A percentile compares a stretch with the other conserved stretches of the same genome.
Conservation (phyloP, 805 yeast species). For the Zygosaccharomyces rouxii region DNA sequence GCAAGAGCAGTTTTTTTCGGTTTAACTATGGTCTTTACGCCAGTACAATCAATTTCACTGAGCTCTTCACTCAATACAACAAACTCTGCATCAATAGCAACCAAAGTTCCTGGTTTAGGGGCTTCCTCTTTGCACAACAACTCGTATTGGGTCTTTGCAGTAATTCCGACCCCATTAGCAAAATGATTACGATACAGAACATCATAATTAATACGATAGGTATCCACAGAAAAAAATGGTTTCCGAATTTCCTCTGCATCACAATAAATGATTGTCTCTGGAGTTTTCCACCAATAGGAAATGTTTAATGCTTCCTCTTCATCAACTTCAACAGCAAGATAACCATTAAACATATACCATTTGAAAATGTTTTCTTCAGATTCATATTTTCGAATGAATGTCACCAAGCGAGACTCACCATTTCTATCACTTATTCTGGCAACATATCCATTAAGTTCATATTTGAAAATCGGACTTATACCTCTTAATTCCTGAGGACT, state of each 20-base stretch:
- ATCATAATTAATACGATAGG: conserved; percentile 56
- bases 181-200: conserved; percentile 73
- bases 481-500: conserved; percentile 29
- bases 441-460: conserved; percentile 64
- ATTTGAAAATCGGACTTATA: conserved; percentile 39
- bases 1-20: conserved; percentile 81
- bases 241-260: conserved; percentile 40
- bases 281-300: conserved; percentile 75
- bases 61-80: conserved; percentile 76
- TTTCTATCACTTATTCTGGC: conserved; percentile 59
- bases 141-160: conserved; percentile 57
- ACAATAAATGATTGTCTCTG: conserved; percentile 66
- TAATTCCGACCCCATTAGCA: conserved; percentile 60
- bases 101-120: conserved; percentile 67
- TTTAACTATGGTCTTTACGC: conserved; percentile 60
- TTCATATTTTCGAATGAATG: conserved; percentile 48
- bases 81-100: conserved; percentile 97
- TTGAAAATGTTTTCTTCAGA: conserved; percentile 26
- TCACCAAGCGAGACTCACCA: conserved; percentile 53
- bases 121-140: conserved; percentile 65
- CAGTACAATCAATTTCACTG: conserved; percentile 70
- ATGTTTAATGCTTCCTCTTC: conserved; percentile 76
- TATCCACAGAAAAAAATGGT: conserved; percentile 42
- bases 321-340: conserved; percentile 70
- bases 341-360: conserved; percentile 91